Percentiles rank a stretch among this genome's conserved stretches.
These are phyloP conservation scores for Yamagishiella unicocca DNA, from an alignment of 139 green algal genomes.

Conservation along the genomic window DNA sequence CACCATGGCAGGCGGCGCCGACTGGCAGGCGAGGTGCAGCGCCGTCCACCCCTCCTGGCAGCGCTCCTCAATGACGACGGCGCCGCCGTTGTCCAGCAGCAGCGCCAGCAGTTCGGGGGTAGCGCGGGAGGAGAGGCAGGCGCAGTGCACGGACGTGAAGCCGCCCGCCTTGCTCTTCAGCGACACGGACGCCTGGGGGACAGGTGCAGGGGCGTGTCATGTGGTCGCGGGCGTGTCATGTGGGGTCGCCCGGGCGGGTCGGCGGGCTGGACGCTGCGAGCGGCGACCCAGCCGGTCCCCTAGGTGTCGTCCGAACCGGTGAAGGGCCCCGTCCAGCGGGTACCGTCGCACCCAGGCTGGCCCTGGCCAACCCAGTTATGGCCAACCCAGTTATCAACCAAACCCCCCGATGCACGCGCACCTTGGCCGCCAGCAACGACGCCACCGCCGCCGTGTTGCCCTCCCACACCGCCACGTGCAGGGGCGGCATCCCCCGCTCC, in stretches of 20 bases:
- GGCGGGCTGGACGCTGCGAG: too few species aligned
- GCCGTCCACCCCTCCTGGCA: constrained; percentile 58
- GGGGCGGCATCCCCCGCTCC: constrained; percentile 47
- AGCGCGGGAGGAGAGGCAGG: constrained; percentile 20
- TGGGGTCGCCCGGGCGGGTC: too few species aligned
- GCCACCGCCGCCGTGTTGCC: constrained; percentile 49
- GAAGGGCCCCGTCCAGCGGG: too few species aligned
- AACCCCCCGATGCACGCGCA: too few species aligned
- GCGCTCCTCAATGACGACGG: constrained; percentile 52
- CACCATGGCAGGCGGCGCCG: constrained; percentile 42
- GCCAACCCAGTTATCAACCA: too few species aligned
- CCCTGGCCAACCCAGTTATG: too few species aligned
- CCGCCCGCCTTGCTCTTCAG: constrained; percentile 41
- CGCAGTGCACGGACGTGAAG: constrained; percentile 46
- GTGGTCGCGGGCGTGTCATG: too few species aligned
- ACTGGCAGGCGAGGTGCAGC: constrained; percentile 54
- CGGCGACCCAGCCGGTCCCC: too few species aligned
- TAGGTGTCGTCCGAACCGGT: too few species aligned
- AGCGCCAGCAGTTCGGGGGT: constrained; percentile 41
- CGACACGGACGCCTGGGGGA: constrained; percentile 20
- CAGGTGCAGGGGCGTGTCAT: too few species aligned
- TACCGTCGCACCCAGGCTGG: too few species aligned
- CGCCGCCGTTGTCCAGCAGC: constrained; percentile 48
- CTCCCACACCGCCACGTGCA: constrained; percentile 61
- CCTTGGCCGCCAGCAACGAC: constrained; percentile 56